Evolutionary conservation across 225 moss, liverwort and hornwort species (phyloP).

Genomic region (Sphagnum contortum): DNA sequence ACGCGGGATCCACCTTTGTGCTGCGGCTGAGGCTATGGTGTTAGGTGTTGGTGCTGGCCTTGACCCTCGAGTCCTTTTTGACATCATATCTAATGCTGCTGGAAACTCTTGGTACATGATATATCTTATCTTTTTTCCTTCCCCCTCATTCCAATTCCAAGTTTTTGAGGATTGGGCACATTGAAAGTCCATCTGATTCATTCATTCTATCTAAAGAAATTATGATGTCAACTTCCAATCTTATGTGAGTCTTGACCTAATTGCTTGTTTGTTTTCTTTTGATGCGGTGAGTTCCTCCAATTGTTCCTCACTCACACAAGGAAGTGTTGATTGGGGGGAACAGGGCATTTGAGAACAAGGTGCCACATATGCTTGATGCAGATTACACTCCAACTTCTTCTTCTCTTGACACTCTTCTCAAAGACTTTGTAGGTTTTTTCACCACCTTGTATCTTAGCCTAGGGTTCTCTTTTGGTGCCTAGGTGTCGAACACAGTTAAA

Average conservation of each 20-base stretch:
- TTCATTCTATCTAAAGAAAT: too few relatives aligned
- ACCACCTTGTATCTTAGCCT: neutral
- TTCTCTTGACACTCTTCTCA: conserved; percentile 57
- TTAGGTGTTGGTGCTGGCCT: conserved; percentile 67
- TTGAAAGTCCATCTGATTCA: too few relatives aligned
- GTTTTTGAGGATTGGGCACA: too few relatives aligned
- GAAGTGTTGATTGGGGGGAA: neutral
- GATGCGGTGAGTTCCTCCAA: too few relatives aligned
- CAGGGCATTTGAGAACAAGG: conserved; percentile 76
- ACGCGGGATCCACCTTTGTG: conserved; percentile 71
- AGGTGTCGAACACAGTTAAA: neutral
- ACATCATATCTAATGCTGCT: conserved; percentile 89
- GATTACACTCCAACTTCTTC: conserved; percentile 44
- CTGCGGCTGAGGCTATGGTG: conserved; percentile 85
- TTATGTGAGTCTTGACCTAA: too few relatives aligned
- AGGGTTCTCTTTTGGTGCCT: conserved; percentile 6
- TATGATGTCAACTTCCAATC: too few relatives aligned
- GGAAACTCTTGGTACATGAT: conserved; percentile 77
- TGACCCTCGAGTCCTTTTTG: conserved; percentile 50
- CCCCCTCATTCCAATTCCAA: too few relatives aligned
- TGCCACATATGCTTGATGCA: conserved; percentile 72
- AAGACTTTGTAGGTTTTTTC: conserved; percentile 56
- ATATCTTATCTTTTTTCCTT: too few relatives aligned
- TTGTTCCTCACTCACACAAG: too few relatives aligned
- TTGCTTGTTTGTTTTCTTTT: too few relatives aligned